Base-by-base conservation (phyloP, 2,329 filamentous ascomycete genomes). In the Dryadomyces quercus-mongolicae region DNA sequence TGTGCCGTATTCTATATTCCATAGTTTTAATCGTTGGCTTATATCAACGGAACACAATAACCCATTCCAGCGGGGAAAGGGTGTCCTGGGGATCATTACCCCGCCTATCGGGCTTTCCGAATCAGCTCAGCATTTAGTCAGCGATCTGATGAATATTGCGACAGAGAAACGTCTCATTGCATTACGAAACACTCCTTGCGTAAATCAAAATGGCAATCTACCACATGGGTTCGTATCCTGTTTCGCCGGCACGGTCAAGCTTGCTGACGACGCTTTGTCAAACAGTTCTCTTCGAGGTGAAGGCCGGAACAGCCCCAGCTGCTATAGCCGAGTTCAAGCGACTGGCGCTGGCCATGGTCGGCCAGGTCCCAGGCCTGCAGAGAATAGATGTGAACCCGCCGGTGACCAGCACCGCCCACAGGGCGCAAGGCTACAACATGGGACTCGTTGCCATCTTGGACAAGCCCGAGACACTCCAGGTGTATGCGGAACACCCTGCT, bases 391-490 rank as follows among this genome's bases (percentile, higher is more conserved):
- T 38, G 10, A 38, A 38, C 6, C 36, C 46, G 18, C 52, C 52
- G 12, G 13, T 43, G 5, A 16, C 34, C 13, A 54, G 46, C 46
- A 54, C 46, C 4, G 52, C 52, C 1, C 38, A 54, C 7, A 21
- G 34, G 3, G 51, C 44, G 12, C 43, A 48, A 15, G 51, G 51
- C 20, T 54, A 48, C n/a, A 21, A 48, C 25, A 43, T 53, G 52
- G 52, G 52, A 10, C 21, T 53, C 2, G n/a, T 49, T 9, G 36
- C 52, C 3, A 31, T 49, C 4, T 38, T 54, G 36, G 52, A 49
- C 52, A 12, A 15, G n/a, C 13, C 31, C 18, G 46, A 49, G 16
- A 40, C 20, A 20, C 2, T 54, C 20, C 12, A 18, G n/a, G 38
- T 47, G 9, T 53, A 53, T 20, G 44, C 51, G 5, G 51, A 1